These are phyloP conservation scores for Luzula sylvatica DNA, from an alignment of 176 grass and related monocot genomes.

Conservation along the genomic window DNA sequence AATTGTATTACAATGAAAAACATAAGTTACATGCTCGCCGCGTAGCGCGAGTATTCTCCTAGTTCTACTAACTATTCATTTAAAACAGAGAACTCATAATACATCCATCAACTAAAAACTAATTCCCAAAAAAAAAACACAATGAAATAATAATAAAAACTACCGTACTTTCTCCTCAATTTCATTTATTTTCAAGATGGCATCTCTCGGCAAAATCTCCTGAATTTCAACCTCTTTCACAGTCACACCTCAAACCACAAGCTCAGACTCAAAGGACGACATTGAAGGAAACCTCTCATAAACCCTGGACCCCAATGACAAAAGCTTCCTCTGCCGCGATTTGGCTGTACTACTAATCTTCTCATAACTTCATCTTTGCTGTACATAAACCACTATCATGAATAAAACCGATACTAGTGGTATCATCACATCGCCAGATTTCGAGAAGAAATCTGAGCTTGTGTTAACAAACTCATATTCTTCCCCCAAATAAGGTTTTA, in stretches of 20 bases:
- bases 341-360: slow-evolving; percentile 40
- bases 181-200: slow-evolving; percentile 6
- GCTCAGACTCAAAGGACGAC: slow-evolving; percentile 66
- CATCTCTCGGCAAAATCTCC: neutral
- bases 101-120: no score
- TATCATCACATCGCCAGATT: slow-evolving; percentile 55
- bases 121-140: neutral
- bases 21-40: no score
- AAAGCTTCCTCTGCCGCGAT: slow-evolving; percentile 57
- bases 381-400: slow-evolving; percentile 27
- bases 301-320: slow-evolving; percentile 48
- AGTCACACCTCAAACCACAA: slow-evolving; percentile 26
- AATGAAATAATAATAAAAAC: neutral
- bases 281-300: slow-evolving; percentile 67
- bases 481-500: slow-evolving; percentile 65
- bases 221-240: slow-evolving; percentile 7
- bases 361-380: slow-evolving; percentile 65
- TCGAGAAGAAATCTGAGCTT: slow-evolving; percentile 64
- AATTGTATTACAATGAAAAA: no score
- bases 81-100: no score
- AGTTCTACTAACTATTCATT: no score
- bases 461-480: slow-evolving; percentile 74
- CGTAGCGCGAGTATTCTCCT: no score
- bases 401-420: slow-evolving; percentile 26
- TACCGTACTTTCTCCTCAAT: slow-evolving; percentile 9